Evolutionary conservation across 306 rosid species (phyloP).

Genomic region (Corylus avellana): DNA sequence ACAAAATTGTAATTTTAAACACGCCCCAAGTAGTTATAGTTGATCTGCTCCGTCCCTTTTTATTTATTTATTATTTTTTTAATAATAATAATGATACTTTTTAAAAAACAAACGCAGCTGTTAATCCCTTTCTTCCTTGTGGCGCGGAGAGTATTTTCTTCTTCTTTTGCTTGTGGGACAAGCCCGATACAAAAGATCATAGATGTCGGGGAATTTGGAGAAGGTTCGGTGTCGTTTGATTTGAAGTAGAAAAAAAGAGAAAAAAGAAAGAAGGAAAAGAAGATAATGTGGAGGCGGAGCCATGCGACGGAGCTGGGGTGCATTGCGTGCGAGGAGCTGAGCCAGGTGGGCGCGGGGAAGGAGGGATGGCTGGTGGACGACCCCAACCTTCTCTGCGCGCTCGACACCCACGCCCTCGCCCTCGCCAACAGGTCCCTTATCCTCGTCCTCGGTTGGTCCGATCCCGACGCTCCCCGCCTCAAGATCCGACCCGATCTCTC

Average conservation of each 20-base stretch:
- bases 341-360: slow-evolving; percentile 81
- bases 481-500: slow-evolving; percentile 81
- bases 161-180: background rate
- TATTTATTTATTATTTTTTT: too few species aligned
- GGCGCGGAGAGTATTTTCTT: background rate
- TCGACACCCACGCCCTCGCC: slow-evolving; percentile 78
- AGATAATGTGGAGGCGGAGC: slow-evolving; percentile 56
- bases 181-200: slow-evolving; percentile 2
- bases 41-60: too few species aligned
- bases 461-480: slow-evolving; percentile 33
- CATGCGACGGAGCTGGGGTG: slow-evolving; percentile 75
- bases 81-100: too few species aligned
- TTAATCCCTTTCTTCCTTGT: too few species aligned
- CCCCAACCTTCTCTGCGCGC: slow-evolving; percentile 72
- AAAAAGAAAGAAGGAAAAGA: background rate
- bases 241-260: too few species aligned
- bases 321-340: slow-evolving; percentile 81
- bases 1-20: too few species aligned
- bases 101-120: too few species aligned
- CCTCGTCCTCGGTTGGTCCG: slow-evolving; percentile 71
- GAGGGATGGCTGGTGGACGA: slow-evolving; percentile 81
- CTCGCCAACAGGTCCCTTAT: slow-evolving; percentile 68
- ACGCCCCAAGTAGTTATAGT: too few species aligned
- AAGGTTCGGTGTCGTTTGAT: background rate
- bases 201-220: background rate